Percentiles rank a stretch among this genome's conserved stretches.
Evolutionary conservation across 306 rosid species (phyloP).

Genomic region (Vicia villosa): DNA sequence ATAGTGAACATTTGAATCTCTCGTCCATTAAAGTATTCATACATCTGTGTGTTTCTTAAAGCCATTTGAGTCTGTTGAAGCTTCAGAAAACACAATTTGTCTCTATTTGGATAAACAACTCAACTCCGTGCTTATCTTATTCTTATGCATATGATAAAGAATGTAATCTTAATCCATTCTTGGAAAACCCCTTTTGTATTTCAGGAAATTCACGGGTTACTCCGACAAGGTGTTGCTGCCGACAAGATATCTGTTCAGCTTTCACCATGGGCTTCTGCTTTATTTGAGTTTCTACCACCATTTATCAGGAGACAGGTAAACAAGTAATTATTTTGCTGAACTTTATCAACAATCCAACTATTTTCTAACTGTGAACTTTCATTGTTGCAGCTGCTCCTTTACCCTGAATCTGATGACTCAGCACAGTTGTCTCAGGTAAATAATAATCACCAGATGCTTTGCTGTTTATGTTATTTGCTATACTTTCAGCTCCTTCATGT

Average conservation of each 20-base stretch:
- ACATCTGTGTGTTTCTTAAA: conserved; percentile 13
- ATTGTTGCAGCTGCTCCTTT: conserved; percentile 74
- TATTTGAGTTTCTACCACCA: conserved; percentile 91
- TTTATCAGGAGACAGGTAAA: conserved; percentile 88
- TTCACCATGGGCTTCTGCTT: conserved; percentile 98
- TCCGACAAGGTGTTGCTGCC: conserved; percentile 68
- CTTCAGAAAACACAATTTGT: not conserved
- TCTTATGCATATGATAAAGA: not conserved
- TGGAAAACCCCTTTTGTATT: conserved; percentile 31
- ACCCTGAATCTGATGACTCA: conserved; percentile 98
- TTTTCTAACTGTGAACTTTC: conserved; percentile 28
- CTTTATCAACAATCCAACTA: not conserved
- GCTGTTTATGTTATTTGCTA: conserved; percentile 4
- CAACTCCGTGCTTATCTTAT: not conserved
- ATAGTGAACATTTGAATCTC: not conserved
- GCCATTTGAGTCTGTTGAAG: conserved; percentile 28
- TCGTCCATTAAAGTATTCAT: not conserved
- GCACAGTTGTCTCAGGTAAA: conserved; percentile 99
- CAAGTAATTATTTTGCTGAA: conserved; percentile 8
- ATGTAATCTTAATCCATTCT: not conserved
- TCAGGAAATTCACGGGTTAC: conserved; percentile 93
- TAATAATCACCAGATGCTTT: conserved; percentile 31
- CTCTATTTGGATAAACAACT: not conserved
- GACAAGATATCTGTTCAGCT: conserved; percentile 81
- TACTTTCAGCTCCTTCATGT: conserved; percentile 35